phyloP scores from a whole-genome alignment of 495 filamentous ascomycete species.

The Aspergillus funiculosus region DNA sequence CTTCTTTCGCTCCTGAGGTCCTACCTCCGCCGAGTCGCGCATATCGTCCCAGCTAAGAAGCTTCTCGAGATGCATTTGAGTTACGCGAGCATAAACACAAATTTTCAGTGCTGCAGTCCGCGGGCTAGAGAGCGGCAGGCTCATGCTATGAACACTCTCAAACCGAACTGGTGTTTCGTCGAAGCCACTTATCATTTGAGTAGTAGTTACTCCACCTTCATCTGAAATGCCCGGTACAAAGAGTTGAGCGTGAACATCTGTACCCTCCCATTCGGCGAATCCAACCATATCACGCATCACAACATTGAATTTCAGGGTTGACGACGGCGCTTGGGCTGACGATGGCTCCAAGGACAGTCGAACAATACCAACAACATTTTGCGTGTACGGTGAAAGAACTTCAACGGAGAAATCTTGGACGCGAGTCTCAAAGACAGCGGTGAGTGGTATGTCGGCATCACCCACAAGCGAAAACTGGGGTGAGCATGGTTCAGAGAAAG shows the following conservation, averaged over 20 bases:
- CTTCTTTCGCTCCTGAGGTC: slow-evolving; percentile 55
- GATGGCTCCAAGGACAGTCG: slow-evolving; percentile 89
- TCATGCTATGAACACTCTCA: slow-evolving; percentile 98
- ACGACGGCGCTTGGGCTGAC: slow-evolving; percentile 83
- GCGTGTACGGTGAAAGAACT: slow-evolving; percentile 86
- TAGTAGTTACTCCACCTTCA: slow-evolving; percentile 86
- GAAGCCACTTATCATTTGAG: slow-evolving; percentile 89
- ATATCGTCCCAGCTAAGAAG: slow-evolving; percentile 99
- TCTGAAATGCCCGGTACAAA: slow-evolving; percentile 91
- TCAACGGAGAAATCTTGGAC: slow-evolving; percentile 93
- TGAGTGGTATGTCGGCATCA: slow-evolving; percentile 87
- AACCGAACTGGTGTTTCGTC: slow-evolving; percentile 93
- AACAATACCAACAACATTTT: slow-evolving; percentile 80
- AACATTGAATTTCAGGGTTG: slow-evolving; percentile 95
- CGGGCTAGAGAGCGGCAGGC: slow-evolving; percentile 79
- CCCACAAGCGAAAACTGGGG: slow-evolving; percentile 89
- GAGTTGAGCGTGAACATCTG: slow-evolving; percentile 90
- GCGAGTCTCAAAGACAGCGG: slow-evolving; percentile 89
- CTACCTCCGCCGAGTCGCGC: slow-evolving; percentile 55
- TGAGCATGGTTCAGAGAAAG: slow-evolving; percentile 83
- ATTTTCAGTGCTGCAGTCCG: slow-evolving; percentile 71
- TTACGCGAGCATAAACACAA: slow-evolving; percentile 90
- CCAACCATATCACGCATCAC: slow-evolving; percentile 97
- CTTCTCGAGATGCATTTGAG: slow-evolving; percentile 92
- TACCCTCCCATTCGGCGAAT: slow-evolving; percentile 93